Conservation (phyloP, 73 alveolate genomes). For the Tetrahymena borealis region DNA sequence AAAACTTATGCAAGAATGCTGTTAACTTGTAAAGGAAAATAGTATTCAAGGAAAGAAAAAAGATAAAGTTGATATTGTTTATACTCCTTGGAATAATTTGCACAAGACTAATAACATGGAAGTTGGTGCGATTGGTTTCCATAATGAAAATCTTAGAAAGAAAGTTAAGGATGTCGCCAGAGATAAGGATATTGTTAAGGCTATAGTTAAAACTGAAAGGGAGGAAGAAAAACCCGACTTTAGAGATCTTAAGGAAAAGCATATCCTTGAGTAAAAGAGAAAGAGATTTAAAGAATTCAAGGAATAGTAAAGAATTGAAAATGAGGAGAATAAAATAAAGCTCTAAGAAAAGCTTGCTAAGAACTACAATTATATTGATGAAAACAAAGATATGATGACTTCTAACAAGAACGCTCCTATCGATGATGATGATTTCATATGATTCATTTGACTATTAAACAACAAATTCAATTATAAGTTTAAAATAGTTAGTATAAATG, state of each 20-base stretch:
- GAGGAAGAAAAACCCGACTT: slow-evolving; percentile 67
- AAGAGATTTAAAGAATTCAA: slow-evolving; percentile 16
- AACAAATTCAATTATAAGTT: background rate
- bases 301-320: slow-evolving; percentile 37
- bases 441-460: background rate
- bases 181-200: slow-evolving; percentile 63
- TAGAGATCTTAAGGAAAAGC: background rate
- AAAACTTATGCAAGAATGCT: slow-evolving; percentile 69
- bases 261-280: slow-evolving; percentile 46
- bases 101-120: slow-evolving; percentile 48
- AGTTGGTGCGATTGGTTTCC: slow-evolving; percentile 61
- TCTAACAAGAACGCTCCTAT: background rate
- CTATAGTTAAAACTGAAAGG: slow-evolving; percentile 58
- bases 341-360: slow-evolving; percentile 36
- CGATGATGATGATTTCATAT: slow-evolving; percentile 7
- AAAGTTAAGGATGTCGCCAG: slow-evolving; percentile 37
- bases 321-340: slow-evolving; percentile 46
- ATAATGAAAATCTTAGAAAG: slow-evolving; percentile 41
- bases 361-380: background rate
- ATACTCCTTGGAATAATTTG: slow-evolving; percentile 75
- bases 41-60: slow-evolving; percentile 83
- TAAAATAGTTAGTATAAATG: too few relatives aligned
- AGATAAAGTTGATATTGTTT: slow-evolving; percentile 59
- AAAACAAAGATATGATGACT: background rate
- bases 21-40: slow-evolving; percentile 71